These are phyloP conservation scores for Aspergillus nomiae DNA, from an alignment of 2,329 filamentous ascomycete species.

Conservation along the genomic window DNA sequence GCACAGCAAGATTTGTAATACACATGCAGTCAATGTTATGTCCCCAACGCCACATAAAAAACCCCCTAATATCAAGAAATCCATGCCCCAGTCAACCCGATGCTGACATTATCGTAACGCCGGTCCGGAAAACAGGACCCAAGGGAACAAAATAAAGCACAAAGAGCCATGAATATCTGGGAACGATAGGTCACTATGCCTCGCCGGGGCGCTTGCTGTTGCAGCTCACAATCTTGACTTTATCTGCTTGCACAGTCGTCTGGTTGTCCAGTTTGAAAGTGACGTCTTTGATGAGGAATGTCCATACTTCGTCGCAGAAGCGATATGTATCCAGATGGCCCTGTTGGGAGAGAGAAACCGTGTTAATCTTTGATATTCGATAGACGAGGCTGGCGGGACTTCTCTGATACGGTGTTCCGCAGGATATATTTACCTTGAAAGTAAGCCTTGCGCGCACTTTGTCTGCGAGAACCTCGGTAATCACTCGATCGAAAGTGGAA, in stretches of 20 bases:
- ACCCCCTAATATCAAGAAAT: neutral
- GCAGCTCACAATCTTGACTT: slow-evolving; percentile 98
- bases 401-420: neutral
- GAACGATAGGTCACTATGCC: slow-evolving; percentile 23
- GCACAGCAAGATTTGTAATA: slow-evolving; percentile 1
- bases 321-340: slow-evolving; percentile 97
- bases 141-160: neutral
- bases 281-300: slow-evolving; percentile 97
- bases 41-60: neutral
- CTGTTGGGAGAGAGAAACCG: slow-evolving; percentile 49
- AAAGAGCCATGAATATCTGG: neutral
- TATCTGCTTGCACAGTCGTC: slow-evolving; percentile 76
- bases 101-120: neutral
- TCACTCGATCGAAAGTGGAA: slow-evolving; percentile 89
- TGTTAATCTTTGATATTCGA: slow-evolving; percentile 17
- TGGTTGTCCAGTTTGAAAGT: slow-evolving; percentile 96
- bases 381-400: neutral
- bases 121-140: neutral
- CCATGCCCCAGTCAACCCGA: neutral
- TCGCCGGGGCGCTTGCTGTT: slow-evolving; percentile 81
- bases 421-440: slow-evolving; percentile 75
- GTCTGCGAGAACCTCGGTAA: slow-evolving; percentile 87
- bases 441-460: slow-evolving; percentile 88
- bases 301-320: slow-evolving; percentile 99
- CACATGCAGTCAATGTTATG: neutral